Evolutionary conservation across 1,284 basidiomycete species (phyloP).

Genomic region (Meira nashicola): DNA sequence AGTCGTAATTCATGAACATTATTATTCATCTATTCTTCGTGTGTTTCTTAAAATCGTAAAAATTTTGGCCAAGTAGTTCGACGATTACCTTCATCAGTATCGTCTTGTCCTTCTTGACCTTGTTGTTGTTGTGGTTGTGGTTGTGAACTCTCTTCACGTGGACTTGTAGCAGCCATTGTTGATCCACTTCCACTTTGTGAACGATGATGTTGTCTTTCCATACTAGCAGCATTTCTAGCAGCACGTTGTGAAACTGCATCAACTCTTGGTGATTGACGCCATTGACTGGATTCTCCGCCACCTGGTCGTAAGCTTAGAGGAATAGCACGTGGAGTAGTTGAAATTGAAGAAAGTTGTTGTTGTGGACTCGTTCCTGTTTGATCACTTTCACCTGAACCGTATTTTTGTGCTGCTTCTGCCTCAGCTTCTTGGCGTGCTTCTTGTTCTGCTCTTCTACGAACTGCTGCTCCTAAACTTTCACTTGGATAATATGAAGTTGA

Average conservation of each 20-base stretch:
- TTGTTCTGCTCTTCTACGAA: slow-evolving; percentile 16
- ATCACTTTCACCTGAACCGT: not conserved
- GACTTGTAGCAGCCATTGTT: not conserved
- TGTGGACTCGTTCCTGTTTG: slow-evolving; percentile 1
- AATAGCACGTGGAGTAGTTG: not conserved
- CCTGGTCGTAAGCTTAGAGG: not conserved
- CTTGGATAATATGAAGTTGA: slow-evolving; percentile 25
- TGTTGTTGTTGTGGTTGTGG: not conserved
- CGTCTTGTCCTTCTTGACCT: not conserved
- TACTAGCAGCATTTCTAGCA: not conserved
- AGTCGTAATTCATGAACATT: too few species aligned
- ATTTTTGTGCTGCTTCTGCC: not conserved
- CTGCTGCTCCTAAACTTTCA: slow-evolving; percentile 24
- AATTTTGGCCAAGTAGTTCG: slow-evolving; percentile 13
- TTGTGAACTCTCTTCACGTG: slow-evolving; percentile 1
- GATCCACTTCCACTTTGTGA: slow-evolving; percentile 1
- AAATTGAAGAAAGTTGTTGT: slow-evolving; percentile 15
- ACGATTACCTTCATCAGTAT: not conserved
- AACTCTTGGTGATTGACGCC: slow-evolving; percentile 12
- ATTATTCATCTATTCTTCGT: too few species aligned
- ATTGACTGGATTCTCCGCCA: not conserved
- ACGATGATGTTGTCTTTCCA: not conserved
- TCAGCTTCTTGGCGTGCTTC: slow-evolving; percentile 10
- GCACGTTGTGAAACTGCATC: slow-evolving; percentile 4
- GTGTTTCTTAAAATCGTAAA: slow-evolving; percentile 14